Evolutionary conservation across 2,329 filamentous ascomycete genomes (phyloP), one percentile per base, ranked within the genome.

Genomic region (Epichloe coenophiala): DNA sequence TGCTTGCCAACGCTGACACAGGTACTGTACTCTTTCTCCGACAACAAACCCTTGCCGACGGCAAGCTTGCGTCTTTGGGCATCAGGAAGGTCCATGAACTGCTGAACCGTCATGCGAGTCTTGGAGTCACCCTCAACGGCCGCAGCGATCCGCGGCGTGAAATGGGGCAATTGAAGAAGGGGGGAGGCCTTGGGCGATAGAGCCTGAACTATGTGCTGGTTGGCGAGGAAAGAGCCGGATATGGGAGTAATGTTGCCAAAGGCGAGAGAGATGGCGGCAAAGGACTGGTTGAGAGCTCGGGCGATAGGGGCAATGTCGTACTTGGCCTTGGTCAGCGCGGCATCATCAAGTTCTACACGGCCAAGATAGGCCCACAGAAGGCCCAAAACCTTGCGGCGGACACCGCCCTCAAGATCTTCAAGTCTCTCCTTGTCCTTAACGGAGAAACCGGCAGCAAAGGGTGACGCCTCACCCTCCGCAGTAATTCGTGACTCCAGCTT

Each of bases 291-390:
- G 54, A 98, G 77, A 45, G 81, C 78, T 54, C 90, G 81, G 31
- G 91, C 93, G 54, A 93, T 85, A 17, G 91, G 89, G 19, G 88
- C 90, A 54, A 93, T 81, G 65, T 93, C 84, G 64, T 86, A 89
- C 71, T 97, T 98, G 66, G 90, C 82, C 64, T 83, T 82, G 61
- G 95, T 84, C 49, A 96, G 75, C 35, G 77, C 74, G 49, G 78
- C 67, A 61, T 95, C 89, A 42, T 86, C 84, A 23, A 98, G 78
- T 60, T 95, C 88, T 50, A 95, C 75, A 45, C 93, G 86, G 54
- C 87, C 88, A 45, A 97, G 78, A 65, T 98, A 97, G 41, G 93
- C 90, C 93, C 94, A 98, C 15, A 98, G 75, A 51, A 98, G 75
- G 47, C 85, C 88, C 43, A 97, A 74, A 7, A 88, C 84, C 74